Evolutionary conservation across 1,139 yeast genomes (phyloP).

Genomic region (Pichia sp.): DNA sequence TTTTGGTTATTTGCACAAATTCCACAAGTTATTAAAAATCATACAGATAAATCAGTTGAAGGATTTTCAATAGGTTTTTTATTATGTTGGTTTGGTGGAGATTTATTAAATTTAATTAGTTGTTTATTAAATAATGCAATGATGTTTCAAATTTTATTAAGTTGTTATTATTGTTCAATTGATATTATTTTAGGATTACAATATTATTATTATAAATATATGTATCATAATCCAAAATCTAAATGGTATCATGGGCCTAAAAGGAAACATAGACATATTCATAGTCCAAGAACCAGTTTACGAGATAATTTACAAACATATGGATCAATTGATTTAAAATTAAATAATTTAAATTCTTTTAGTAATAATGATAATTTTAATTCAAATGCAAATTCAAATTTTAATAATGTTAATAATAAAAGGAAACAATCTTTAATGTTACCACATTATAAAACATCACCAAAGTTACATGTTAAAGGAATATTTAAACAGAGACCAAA

Average conservation of each 20-base stretch:
- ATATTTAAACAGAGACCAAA: slow-evolving; percentile 6
- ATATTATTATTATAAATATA: slow-evolving; percentile 60
- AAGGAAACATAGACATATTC: slow-evolving; percentile 15
- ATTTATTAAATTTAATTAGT: slow-evolving; percentile 71
- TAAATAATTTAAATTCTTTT: background rate
- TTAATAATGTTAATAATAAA: too few relatives aligned
- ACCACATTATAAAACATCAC: slow-evolving; percentile 1
- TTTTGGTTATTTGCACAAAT: slow-evolving; percentile 84
- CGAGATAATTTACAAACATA: slow-evolving; percentile 16
- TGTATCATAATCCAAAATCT: slow-evolving; percentile 29
- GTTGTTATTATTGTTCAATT: slow-evolving; percentile 67
- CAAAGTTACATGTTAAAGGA: slow-evolving; percentile 6
- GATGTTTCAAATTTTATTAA: slow-evolving; percentile 68
- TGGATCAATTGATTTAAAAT: slow-evolving; percentile 9
- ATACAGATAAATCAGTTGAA: slow-evolving; percentile 70
- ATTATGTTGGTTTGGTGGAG: slow-evolving; percentile 79
- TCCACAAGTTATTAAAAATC: slow-evolving; percentile 80
- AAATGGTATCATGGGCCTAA: slow-evolving; percentile 30
- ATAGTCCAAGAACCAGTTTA: slow-evolving; percentile 23
- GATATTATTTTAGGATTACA: slow-evolving; percentile 70
- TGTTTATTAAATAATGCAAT: slow-evolving; percentile 73
- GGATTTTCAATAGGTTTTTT: slow-evolving; percentile 80
- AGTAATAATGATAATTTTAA: background rate
- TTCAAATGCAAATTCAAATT: background rate
- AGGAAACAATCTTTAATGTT: background rate